Conservation (phyloP, 2,329 filamentous ascomycete genomes). For the Metarhizium rileyi region DNA sequence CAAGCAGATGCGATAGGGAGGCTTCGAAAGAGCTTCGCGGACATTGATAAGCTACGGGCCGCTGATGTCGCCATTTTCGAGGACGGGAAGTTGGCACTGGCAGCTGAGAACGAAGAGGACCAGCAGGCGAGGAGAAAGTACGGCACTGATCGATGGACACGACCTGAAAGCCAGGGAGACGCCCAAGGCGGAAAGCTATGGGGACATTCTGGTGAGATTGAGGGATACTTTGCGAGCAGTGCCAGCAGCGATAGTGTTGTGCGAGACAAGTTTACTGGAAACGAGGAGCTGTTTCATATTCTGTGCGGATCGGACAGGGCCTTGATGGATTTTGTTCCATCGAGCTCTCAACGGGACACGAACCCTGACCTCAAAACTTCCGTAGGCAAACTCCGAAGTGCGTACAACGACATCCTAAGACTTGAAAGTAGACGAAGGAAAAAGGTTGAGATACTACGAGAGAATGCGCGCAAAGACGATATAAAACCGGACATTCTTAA, state of each 20-base stretch:
- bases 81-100: slow-evolving; percentile 70
- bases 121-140: slow-evolving; percentile 64
- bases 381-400: slow-evolving; percentile 64
- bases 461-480: slow-evolving; percentile 78
- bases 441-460: slow-evolving; percentile 67
- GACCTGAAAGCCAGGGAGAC: slow-evolving; percentile 60
- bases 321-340: slow-evolving; percentile 82
- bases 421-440: slow-evolving; percentile 72
- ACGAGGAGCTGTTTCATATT: slow-evolving; percentile 64
- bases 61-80: slow-evolving; percentile 70
- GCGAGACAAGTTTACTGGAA: slow-evolving; percentile 66
- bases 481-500: slow-evolving; percentile 75
- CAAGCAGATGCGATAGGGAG: slow-evolving; percentile 79
- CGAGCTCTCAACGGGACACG: slow-evolving; percentile 67
- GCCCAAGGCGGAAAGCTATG: slow-evolving; percentile 60
- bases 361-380: slow-evolving; percentile 73
- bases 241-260: slow-evolving; percentile 51
- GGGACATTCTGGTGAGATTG: slow-evolving; percentile 66
- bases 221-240: slow-evolving; percentile 69
- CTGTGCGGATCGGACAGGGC: slow-evolving; percentile 71
- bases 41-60: slow-evolving; percentile 81
- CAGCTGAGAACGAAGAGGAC: slow-evolving; percentile 77
- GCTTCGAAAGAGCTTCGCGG: slow-evolving; percentile 69
- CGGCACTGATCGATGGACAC: slow-evolving; percentile 77
- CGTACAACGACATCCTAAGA: slow-evolving; percentile 75